Base-by-base conservation (phyloP, 257 asterid species). In the Marsdenia floribunda region DNA sequence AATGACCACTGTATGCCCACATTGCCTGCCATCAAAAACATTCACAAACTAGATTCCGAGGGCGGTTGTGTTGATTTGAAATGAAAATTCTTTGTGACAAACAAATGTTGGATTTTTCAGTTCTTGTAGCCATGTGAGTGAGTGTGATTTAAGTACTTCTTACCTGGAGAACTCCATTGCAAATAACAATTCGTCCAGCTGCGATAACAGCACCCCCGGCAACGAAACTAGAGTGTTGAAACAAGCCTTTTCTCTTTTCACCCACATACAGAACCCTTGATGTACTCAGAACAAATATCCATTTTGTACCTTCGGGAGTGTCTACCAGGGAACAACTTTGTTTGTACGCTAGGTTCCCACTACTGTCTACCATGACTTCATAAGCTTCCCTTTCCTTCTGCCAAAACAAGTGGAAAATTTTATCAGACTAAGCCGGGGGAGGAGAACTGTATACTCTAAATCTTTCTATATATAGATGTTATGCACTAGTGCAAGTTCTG, bases 1-100 rank as follows among this genome's bases (percentile, higher is more conserved):
- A 91, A 78, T 91, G 97, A 67, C 97, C 97, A 63, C 97, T 91
- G 70, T 91, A 91, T 38, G 96, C 91, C 97, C 97, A 89, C 58
- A 91, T 87, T n/a, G 96, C 93, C 91, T 90, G 83, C 38, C 59
- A 29, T 64, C 38, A 19, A 49, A 3, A 55, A 1, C 37, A 47
- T n/a, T 15, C n/a, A 16, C 11, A 18, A 35, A 14, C 2, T 0
- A 11, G 49, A 44, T 44, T 44, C 49, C 49, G 10, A 44, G 2
- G 49, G 12, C 33, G 0, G 9, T 11, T 42, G 47, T 42, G 47
- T 42, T 42, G 1, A 6, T 0, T 10, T 44, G 49, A 44, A 29
- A 29, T 29, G 33, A 29, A 29, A 29, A 29, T 29, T 29, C 33
- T 29, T 29, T 29, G n/a, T 29, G 33, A 29, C 33, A 29, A 29